phyloP scores from a whole-genome alignment of 2,329 filamentous ascomycete species.

The Pseudocercospora vitis region DNA sequence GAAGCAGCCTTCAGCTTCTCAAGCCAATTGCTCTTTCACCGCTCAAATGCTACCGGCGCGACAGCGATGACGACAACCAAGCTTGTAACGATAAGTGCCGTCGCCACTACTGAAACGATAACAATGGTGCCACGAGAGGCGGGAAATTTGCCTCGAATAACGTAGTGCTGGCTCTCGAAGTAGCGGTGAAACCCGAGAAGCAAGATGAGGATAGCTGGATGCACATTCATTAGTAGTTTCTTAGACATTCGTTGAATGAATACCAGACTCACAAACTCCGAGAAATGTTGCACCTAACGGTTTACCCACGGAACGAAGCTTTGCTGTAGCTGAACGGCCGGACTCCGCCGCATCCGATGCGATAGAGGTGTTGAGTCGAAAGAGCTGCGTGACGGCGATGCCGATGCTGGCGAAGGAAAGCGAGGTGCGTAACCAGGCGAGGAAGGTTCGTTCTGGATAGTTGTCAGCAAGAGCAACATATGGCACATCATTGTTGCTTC shows the following conservation, averaged over 20 bases:
- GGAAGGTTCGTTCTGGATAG: constrained; percentile 71
- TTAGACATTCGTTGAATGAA: neutral
- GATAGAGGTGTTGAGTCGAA: constrained; percentile 73
- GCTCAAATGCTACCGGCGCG: constrained; percentile 48
- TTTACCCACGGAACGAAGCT: constrained; percentile 65
- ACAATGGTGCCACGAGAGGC: constrained; percentile 74
- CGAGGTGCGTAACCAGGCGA: constrained; percentile 81
- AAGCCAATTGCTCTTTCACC: constrained; percentile 7
- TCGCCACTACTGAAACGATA: constrained; percentile 65
- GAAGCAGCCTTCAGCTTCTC: neutral
- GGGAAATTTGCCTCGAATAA: constrained; percentile 76
- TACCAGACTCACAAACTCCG: constrained; percentile 52
- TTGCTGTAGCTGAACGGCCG: constrained; percentile 23
- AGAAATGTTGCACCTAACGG: constrained; percentile 76
- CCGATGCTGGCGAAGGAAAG: constrained; percentile 80
- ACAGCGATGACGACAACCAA: constrained; percentile 61
- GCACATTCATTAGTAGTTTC: neutral
- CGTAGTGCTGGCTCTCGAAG: constrained; percentile 75
- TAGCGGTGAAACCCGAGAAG: constrained; percentile 77
- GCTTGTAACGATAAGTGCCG: constrained; percentile 58
- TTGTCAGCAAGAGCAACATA: constrained; percentile 11
- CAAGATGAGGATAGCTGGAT: constrained; percentile 71
- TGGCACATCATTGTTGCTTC: too few relatives aligned
- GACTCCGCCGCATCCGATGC: constrained; percentile 28
- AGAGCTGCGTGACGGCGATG: constrained; percentile 80